Percentiles rank a stretch among this genome's conserved stretches.
phyloP scores from a whole-genome alignment of 148 eudicot species.

The Rheum nobile region DNA sequence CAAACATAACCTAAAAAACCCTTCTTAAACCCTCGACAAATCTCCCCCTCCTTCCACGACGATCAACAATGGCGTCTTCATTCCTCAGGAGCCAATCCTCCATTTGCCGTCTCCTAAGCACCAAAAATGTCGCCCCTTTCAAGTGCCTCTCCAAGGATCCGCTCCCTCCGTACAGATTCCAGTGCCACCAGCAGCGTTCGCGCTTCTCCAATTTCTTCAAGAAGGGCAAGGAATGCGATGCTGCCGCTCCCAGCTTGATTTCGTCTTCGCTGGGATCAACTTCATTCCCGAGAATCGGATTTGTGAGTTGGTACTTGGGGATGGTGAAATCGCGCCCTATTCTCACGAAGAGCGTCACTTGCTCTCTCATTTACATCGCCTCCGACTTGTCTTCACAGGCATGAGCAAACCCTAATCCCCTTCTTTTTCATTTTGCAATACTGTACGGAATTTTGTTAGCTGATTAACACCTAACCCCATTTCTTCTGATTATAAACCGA shows the following conservation, averaged over 20 bases:
- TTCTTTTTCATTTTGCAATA: not conserved
- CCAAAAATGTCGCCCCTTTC: not conserved
- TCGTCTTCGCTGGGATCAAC: constrained; percentile 15
- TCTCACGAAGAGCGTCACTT: constrained; percentile 70
- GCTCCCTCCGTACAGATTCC: not conserved
- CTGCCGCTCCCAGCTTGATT: constrained; percentile 16
- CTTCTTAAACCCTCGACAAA: not conserved
- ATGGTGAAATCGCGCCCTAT: constrained; percentile 63
- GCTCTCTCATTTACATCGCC: constrained; percentile 53
- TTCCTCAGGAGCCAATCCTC: constrained; percentile 2
- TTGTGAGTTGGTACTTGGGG: constrained; percentile 77
- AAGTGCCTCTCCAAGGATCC: not conserved
- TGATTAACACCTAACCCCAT: not conserved
- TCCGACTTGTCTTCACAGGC: constrained; percentile 95
- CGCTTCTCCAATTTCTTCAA: constrained; percentile 18
- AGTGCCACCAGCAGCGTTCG: not conserved
- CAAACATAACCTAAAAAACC: not conserved
- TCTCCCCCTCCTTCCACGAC: not conserved
- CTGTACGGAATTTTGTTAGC: not conserved
- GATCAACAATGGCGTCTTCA: constrained; percentile 6
- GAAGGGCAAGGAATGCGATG: constrained; percentile 19
- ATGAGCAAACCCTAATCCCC: not conserved
- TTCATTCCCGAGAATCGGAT: constrained; percentile 16
- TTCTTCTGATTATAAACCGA: not conserved
- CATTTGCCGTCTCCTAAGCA: not conserved